These are phyloP conservation scores for button mushroom (Agaricus bisporus) DNA, from an alignment of 768 basidiomycete species.

Conservation along the genomic window DNA sequence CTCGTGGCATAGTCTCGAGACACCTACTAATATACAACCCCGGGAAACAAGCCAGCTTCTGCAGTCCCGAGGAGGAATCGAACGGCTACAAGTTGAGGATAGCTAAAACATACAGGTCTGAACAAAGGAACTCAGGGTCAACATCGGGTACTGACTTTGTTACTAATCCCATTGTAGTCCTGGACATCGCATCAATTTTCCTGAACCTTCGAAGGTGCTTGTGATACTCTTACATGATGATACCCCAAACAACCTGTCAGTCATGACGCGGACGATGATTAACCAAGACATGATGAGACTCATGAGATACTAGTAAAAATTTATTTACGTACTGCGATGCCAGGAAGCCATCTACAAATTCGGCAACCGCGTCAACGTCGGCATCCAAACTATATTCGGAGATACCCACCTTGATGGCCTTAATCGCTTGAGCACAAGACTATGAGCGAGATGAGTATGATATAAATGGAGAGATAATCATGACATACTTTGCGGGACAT, in stretches of 20 bases:
- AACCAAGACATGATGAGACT: background rate
- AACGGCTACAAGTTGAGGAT: constrained; percentile 54
- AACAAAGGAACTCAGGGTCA: background rate
- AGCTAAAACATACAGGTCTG: constrained; percentile 27
- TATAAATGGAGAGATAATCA: background rate
- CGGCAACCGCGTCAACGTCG: background rate
- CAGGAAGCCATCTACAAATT: constrained; percentile 54
- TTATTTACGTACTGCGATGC: constrained; percentile 41
- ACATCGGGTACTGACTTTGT: constrained; percentile 37
- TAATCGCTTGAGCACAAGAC: constrained; percentile 54
- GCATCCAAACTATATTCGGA: background rate
- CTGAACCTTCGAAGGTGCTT: background rate
- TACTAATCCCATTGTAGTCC: constrained; percentile 63
- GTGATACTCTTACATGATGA: constrained; percentile 38
- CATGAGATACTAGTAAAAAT: background rate
- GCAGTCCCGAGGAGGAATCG: constrained; percentile 57
- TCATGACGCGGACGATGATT: background rate
- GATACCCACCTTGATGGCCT: constrained; percentile 50
- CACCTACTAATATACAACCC: constrained; percentile 65
- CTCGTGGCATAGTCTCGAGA: background rate
- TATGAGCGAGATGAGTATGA: constrained; percentile 14
- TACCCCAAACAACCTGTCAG: constrained; percentile 54
- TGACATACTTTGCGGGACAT: constrained; percentile 59
- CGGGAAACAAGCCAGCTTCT: constrained; percentile 70
- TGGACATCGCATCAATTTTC: constrained; percentile 15